phyloP scores from a whole-genome alignment of 192 early-diverging fungal genomes.

The Linnemannia exigua region DNA sequence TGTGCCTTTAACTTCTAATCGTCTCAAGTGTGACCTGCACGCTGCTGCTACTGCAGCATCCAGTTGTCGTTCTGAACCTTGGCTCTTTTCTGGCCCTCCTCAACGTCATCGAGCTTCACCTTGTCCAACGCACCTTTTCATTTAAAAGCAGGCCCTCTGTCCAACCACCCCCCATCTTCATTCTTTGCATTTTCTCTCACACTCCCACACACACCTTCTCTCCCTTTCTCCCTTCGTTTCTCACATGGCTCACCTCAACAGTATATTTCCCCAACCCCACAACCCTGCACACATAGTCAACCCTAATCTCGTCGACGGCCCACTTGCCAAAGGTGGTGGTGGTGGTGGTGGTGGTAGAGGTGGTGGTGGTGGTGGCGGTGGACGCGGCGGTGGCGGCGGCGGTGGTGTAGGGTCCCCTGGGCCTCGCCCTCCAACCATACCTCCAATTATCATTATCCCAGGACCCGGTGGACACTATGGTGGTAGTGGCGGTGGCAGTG shows the following conservation, averaged over 20 bases:
- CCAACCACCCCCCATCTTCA: not conserved
- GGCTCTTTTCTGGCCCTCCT: constrained; percentile 2
- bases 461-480: not conserved
- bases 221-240: no score
- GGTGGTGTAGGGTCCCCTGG: not conserved
- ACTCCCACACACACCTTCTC: not conserved
- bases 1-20: not conserved
- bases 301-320: not conserved
- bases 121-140: not conserved
- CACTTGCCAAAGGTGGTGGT: not conserved
- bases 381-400: not conserved
- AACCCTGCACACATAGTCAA: not conserved
- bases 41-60: no score
- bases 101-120: not conserved
- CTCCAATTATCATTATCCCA: not conserved
- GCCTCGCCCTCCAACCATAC: not conserved
- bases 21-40: no score
- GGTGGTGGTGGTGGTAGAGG: not conserved
- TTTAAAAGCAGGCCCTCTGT: not conserved
- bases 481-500: not conserved
- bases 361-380: not conserved
- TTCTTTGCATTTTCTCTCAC: not conserved
- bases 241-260: not conserved
- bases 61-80: no score
- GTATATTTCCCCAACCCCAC: not conserved